Evolutionary conservation across 73 alveolate genomes (phyloP), one percentile per base, ranked within the genome.

Genomic region (Stentor roeselii): DNA sequence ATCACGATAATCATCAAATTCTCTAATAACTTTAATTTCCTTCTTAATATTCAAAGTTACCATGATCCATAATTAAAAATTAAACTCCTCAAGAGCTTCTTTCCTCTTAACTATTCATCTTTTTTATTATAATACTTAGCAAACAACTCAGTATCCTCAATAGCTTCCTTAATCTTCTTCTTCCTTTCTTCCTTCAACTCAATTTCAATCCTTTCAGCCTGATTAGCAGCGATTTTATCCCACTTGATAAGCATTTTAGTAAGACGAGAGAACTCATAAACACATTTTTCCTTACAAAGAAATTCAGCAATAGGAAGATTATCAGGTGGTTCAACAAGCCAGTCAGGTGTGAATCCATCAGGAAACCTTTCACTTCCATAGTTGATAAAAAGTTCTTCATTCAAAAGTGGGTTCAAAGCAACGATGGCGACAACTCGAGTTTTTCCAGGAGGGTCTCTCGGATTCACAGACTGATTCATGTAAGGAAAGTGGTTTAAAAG

Each of bases 401-500:
- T 67, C 11, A 27, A 21, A 32, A 67, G 80, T 32, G n/a, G 27
- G n/a, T 67, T 67, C 34, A 67, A 32, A 30, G 80, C 21, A 67
- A 67, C 41, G 21, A 67, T 32, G 42, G 42, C 80, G 80, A 67
- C 41, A 1, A 34, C 41, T 36, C 34, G 80, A 32, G 11, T 27
- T 27, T n/a, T n/a, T n/a, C 50, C 0, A 15, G 80, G 2, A 11
- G 41, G n/a, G 11, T 36, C n/a, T 67, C 21, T 37, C 50, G 86
- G 42, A 42, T 60, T 91, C 3, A 58, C 85, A 1, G 87, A 34
- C 60, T 78, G 76, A 59, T 59, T 36, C 50, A 91, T 84, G 75
- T 88, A 88, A 15, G 96, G 96, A 34, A 91, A 37, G 75, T 75
- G 86, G 42, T 88, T 39, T 15, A 85, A 3, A 67, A 75, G 83